Evolutionary conservation across 495 filamentous ascomycete species (phyloP), one percentile per base, ranked within the genome.

Genomic region (Xanthoparmelia taractica): DNA sequence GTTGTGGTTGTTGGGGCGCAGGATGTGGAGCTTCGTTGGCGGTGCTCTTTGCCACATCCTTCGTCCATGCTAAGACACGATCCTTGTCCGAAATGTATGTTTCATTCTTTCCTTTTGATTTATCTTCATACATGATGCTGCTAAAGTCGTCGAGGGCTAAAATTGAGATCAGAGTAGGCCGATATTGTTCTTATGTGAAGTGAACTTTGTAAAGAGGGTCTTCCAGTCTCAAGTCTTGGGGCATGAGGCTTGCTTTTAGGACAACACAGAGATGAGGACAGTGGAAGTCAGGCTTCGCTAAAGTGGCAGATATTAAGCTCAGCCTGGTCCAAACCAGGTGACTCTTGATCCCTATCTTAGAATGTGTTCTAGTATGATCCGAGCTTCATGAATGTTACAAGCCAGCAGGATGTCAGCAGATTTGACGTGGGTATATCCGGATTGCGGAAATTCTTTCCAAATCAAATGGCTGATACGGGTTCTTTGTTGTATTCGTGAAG

Each of bases 351-450:
- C 72, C 79, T 74, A 59, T 75, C 77, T 63, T 92, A 80, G 72
- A 84, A 95, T 57, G 80, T 80, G 61, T 94, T 85, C 27, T 88
- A 88, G 25, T 95, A 77, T 0, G 90, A 88, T 64, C 88, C 85
- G 54, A 87, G 77, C 67, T 90, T 81, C 64, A 92, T 82, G 73
- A 89, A 77, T 92, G 93, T 2, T 88, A 92, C 50, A 54, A 33
- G 29, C 27, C 17, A 33, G 29, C 84, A 85, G 11, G 89, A 87
- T 25, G 84, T 85, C 11, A 90, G 84, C 45, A 94, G 86, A 71
- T 92, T 84, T 54, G 84, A 85, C 69, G 93, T 90, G 29, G 80
- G 84, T 52, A 87, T n/a, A 74, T 63, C 79, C 80, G 64, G 85
- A 74, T 67, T 85, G 79, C 33, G 83, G 82, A 64, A 84, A 72